Evolutionary conservation across 139 green algal genomes (phyloP), one percentile per base, ranked within the genome.

Genomic region (Coccomyxa sp.): DNA sequence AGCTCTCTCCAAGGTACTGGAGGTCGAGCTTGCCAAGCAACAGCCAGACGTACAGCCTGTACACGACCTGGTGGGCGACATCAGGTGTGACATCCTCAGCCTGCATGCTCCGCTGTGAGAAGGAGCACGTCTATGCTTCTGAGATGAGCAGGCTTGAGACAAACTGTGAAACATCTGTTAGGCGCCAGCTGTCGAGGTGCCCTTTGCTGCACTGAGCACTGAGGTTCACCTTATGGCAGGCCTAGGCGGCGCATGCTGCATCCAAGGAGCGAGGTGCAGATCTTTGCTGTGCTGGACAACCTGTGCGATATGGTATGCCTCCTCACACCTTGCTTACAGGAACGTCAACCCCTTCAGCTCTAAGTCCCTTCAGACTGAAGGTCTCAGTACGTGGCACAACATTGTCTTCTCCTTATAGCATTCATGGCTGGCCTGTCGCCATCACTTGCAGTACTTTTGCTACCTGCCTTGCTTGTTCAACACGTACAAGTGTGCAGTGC

Each of bases 251-350:
- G 36, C 10, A 68, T 82, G 78, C 70, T 33, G 7, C 70, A 82
- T 74, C 78, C 78, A 34, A 36, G 78, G 33, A 82, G 78, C 40
- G 78, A 82, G 36, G 6, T 50, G 18, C 70, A 82, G 37, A 82
- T 82, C 4, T 82, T 78, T 35, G 31, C 41, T 39, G 39, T 70
- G 16, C 71, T 82, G 24, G 78, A 82, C 18, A 64, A 8, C 7
- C 58, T 82, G 8, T 82, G 78, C 50, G 69, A 50, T 35, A 78
- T 55, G 70, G 70, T 82, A 68, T 68, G 29, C 40, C 24, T 12
- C 9, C 7, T 68, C 5, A 8, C 14, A n/a, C 29, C n/a, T n/a
- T n/a, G n/a, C n/a, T n/a, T n/a, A n/a, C n/a, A n/a, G n/a, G n/a
- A n/a, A n/a, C n/a, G n/a, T n/a, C 6, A 0, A 55, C 9, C 39